A percentile compares a stretch with the other conserved stretches of the same genome.
Evolutionary conservation across 2,329 filamentous ascomycete species (phyloP).

Genomic region (Penicillium crustosum): DNA sequence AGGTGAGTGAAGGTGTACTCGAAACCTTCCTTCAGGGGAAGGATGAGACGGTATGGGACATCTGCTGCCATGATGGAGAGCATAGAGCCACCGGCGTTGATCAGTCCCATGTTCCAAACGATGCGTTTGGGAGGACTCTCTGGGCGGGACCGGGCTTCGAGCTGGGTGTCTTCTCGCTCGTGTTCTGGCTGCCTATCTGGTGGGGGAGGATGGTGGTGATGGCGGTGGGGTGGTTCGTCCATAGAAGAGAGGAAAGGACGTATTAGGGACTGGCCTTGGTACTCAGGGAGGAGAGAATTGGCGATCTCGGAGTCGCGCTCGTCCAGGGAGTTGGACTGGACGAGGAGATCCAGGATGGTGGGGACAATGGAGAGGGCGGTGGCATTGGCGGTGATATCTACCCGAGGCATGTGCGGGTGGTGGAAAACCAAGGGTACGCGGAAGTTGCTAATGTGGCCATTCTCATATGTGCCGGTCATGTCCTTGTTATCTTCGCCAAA

Average conservation of each 20-base stretch:
- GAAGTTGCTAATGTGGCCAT: conserved; percentile 49
- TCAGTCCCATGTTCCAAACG: conserved; percentile 36
- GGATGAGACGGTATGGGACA: conserved; percentile 67
- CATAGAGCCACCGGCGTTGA: conserved; percentile 47
- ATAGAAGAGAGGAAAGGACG: conserved; percentile 37
- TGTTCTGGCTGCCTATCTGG: not conserved
- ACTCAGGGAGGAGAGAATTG: conserved; percentile 43
- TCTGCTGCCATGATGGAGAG: conserved; percentile 68
- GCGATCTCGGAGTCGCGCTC: conserved; percentile 37
- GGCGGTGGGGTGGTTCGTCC: conserved; percentile 19
- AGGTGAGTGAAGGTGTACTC: conserved; percentile 39
- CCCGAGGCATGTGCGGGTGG: conserved; percentile 46
- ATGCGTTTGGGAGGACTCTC: conserved; percentile 19
- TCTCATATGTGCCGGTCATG: conserved; percentile 46
- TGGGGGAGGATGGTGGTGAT: not conserved
- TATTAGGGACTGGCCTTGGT: conserved; percentile 50
- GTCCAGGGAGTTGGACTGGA: conserved; percentile 43
- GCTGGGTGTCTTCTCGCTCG: not conserved
- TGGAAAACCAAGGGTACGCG: conserved; percentile 48
- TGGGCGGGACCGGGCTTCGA: not conserved
- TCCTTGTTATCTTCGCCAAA: conserved; percentile 46
- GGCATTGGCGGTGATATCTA: conserved; percentile 44
- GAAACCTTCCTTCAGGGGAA: conserved; percentile 75
- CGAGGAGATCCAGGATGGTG: conserved; percentile 48
- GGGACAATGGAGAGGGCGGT: conserved; percentile 48